These are phyloP conservation scores for Penicillium sp. DNA, from an alignment of 2,329 filamentous ascomycete genomes.

Conservation along the genomic window DNA sequence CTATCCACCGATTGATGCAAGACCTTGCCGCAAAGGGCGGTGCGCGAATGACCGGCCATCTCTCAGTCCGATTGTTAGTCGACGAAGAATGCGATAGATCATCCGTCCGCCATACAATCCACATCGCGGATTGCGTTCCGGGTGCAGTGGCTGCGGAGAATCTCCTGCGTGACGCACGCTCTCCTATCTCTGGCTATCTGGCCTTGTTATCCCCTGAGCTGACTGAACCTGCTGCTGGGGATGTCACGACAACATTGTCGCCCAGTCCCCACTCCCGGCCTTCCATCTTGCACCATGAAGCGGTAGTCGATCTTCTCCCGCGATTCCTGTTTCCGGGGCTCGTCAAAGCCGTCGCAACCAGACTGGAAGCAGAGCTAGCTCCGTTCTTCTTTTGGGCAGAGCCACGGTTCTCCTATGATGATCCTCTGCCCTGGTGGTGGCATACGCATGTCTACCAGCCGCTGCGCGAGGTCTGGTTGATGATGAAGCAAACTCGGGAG, in stretches of 20 bases:
- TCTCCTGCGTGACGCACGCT: slow-evolving; percentile 32
- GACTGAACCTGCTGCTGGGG: slow-evolving; percentile 7
- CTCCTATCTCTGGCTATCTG: slow-evolving; percentile 30
- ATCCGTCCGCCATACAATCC: slow-evolving; percentile 34
- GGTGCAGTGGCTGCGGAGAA: slow-evolving; percentile 27
- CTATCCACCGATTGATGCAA: slow-evolving; percentile 65
- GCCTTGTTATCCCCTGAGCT: slow-evolving; percentile 20
- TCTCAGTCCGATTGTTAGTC: slow-evolving; percentile 70
- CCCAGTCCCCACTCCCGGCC: slow-evolving; percentile 3
- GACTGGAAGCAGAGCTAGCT: slow-evolving; percentile 7
- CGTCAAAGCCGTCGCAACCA: background rate
- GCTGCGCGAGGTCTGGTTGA: slow-evolving; percentile 34
- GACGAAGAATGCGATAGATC: slow-evolving; percentile 42
- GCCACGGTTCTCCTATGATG: slow-evolving; percentile 53
- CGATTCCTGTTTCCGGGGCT: slow-evolving; percentile 3
- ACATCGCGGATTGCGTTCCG: slow-evolving; percentile 34
- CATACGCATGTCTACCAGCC: slow-evolving; percentile 59
- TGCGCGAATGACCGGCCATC: slow-evolving; percentile 61
- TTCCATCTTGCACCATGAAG: background rate
- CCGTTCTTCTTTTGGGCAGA: slow-evolving; percentile 54
- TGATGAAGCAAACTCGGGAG: slow-evolving; percentile 40
- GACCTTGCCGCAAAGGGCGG: slow-evolving; percentile 54
- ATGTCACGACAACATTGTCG: slow-evolving; percentile 13
- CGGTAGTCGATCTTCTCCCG: slow-evolving; percentile 3
- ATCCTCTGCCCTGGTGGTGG: slow-evolving; percentile 58